These are phyloP conservation scores for Balakata baccata DNA, from an alignment of 345 rosid species.

Conservation along the genomic window DNA sequence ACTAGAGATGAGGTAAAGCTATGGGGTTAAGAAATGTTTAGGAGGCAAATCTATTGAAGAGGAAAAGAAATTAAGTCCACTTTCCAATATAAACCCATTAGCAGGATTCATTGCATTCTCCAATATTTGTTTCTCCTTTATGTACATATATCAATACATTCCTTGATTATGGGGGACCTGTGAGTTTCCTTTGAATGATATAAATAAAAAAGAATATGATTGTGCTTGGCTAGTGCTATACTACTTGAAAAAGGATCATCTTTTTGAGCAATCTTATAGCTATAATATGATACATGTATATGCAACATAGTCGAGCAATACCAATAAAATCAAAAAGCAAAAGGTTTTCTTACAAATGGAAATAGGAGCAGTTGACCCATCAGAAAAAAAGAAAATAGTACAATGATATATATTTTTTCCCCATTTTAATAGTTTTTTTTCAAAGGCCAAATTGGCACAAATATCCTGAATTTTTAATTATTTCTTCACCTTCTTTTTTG, in stretches of 20 bases:
- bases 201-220: not conserved
- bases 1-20: not conserved
- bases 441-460: no score
- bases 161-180: conserved; percentile 6
- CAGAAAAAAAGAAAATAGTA: not conserved
- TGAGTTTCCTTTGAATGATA: not conserved
- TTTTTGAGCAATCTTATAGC: conserved; percentile 7
- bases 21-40: not conserved
- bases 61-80: not conserved
- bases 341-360: not conserved
- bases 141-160: not conserved
- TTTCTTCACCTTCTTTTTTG: no score
- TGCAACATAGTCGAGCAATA: conserved; percentile 10
- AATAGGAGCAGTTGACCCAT: not conserved
- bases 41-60: not conserved
- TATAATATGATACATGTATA: conserved; percentile 17
- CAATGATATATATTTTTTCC: not conserved
- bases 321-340: conserved; percentile 12
- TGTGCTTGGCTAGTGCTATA: conserved; percentile 8
- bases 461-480: no score
- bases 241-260: not conserved
- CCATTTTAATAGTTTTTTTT: not conserved
- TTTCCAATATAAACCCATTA: not conserved
- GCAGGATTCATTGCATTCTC: conserved; percentile 27
- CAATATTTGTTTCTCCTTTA: not conserved